Evolutionary conservation across 129 eudicot species (phyloP).

Genomic region (Glebionis coronaria): DNA sequence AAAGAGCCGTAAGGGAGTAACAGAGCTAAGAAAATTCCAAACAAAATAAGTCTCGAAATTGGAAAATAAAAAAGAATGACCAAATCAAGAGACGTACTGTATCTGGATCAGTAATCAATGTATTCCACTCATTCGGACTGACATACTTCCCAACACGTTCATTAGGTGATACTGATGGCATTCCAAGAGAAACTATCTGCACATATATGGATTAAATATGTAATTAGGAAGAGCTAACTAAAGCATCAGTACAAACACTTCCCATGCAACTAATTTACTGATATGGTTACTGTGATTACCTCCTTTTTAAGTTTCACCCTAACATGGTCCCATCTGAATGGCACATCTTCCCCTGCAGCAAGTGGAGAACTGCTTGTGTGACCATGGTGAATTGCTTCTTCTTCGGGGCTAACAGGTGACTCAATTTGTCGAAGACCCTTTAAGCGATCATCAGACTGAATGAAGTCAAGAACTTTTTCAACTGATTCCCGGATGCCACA

Average conservation of each 20-base stretch:
- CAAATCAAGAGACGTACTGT: slow-evolving; percentile 41
- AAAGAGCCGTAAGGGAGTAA: not conserved
- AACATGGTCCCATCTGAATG: slow-evolving; percentile 98
- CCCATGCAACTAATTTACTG: slow-evolving; percentile 6
- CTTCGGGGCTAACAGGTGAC: slow-evolving; percentile 95
- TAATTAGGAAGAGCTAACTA: not conserved
- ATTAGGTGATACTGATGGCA: slow-evolving; percentile 85
- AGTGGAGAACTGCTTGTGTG: slow-evolving; percentile 86
- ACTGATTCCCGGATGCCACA: slow-evolving; percentile 89
- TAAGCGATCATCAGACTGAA: slow-evolving; percentile 75
- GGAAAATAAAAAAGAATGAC: slow-evolving; percentile 1
- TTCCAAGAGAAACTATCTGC: slow-evolving; percentile 96
- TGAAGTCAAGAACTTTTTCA: slow-evolving; percentile 63
- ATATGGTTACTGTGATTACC: slow-evolving; percentile 37
- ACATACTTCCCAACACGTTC: slow-evolving; percentile 85
- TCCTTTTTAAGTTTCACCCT: slow-evolving; percentile 91
- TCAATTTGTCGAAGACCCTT: slow-evolving; percentile 82
- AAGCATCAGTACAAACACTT: not conserved
- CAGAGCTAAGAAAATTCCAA: not conserved
- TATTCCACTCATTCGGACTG: slow-evolving; percentile 84
- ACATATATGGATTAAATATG: slow-evolving; percentile 1
- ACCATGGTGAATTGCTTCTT: slow-evolving; percentile 97
- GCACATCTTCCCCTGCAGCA: slow-evolving; percentile 97
- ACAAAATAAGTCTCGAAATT: not conserved
- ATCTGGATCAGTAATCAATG: slow-evolving; percentile 80